Base-by-base conservation (phyloP, 805 yeast species). In the Millerozyma acaciae region DNA sequence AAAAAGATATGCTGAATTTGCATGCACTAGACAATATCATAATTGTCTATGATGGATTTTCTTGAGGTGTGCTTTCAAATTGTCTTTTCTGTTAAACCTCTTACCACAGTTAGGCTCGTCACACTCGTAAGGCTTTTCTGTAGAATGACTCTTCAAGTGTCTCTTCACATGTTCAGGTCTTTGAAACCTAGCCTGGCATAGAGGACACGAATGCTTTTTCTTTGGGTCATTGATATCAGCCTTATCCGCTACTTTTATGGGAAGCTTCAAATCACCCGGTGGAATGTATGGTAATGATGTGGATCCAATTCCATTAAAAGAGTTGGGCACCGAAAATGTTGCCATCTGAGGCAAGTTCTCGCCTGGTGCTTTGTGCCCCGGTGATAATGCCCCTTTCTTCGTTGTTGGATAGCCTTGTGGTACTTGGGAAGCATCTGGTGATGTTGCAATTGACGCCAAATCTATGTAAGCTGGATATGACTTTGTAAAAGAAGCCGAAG, bases 161-260 rank as follows among this genome's bases (percentile, higher is more conserved):
- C 85, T 53, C 51, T 76, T 80, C 18, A 80, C 87, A 53, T 80
- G 87, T 47, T 80, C 87, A 2, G 87, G 83, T 42, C 84, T 56
- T 51, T 78, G 85, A 62, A 79, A 79, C 32, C 72, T 56, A 24
- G 77, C 68, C 30, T 72, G 75, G 50, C 86, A 78, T 26, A 78
- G 51, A 2, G 84, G 84, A 57, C 87, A 80, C 42, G 67, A 68
- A 53, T 80, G 84, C 32, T 67, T 65, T 53, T 78, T 80, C 47
- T 75, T 77, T 6, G 70, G 68, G 40, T 65, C 70, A 26, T 42
- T 33, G 19, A 38, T 38, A 31, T 72, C 68, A 33, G 64, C 61
- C 44, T 62, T 47, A 31, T 52, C 57, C 9, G 45, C 45, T 32
- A 46, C 36, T 28, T 47, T 38, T 16, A 46, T 44, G 32, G 51